Base-by-base conservation (phyloP, 208 protist genomes). In the Porcisia deanei region DNA sequence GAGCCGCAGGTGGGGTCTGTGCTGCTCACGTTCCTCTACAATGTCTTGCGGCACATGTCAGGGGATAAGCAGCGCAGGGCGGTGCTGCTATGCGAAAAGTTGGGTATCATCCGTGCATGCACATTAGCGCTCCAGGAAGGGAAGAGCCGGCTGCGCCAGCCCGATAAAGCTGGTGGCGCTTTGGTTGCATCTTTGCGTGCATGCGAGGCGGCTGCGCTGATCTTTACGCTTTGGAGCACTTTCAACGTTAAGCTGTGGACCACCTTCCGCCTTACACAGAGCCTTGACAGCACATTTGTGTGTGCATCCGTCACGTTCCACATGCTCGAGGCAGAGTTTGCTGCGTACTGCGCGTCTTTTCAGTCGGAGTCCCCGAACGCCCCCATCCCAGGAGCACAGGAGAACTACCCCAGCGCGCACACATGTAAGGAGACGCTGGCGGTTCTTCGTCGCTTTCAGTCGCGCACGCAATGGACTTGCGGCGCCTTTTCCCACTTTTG, bases 21-120 rank as follows among this genome's bases (percentile, higher is more conserved):
- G 10, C 20, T 94, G 25, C 73, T 94, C 22, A 90, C 88, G 10
- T 63, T 94, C 30, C 57, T 96, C 12, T 96, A 94, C 80, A 94
- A 94, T 68, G 74, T 96, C 5, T 74, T 94, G 39, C 83, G 80
- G 41, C 80, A 77, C 55, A 80, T 86, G 73, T 14, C 83, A 12
- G 45, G 58, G 8, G 79, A 86, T 30, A 79, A 82, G 73, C 81
- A 87, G 73, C 43, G 71, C 43, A 85, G 74, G 64, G 76, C 84
- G 0, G 81, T 92, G 69, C 79, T 77, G 30, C 43, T 84, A 12
- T 94, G 92, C 72, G 84, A 82, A 67, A 83, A 86, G 53, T 61
- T 90, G 20, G 85, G 85, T 2, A 53, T 94, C 0, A 64, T 89
- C 34, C 81, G 85, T 25, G 64, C 77, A 34, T 90, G 86, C 73